These are phyloP conservation scores for Rhynchospora tenuis DNA, from an alignment of 176 grass and related monocot genomes.

Conservation along the genomic window DNA sequence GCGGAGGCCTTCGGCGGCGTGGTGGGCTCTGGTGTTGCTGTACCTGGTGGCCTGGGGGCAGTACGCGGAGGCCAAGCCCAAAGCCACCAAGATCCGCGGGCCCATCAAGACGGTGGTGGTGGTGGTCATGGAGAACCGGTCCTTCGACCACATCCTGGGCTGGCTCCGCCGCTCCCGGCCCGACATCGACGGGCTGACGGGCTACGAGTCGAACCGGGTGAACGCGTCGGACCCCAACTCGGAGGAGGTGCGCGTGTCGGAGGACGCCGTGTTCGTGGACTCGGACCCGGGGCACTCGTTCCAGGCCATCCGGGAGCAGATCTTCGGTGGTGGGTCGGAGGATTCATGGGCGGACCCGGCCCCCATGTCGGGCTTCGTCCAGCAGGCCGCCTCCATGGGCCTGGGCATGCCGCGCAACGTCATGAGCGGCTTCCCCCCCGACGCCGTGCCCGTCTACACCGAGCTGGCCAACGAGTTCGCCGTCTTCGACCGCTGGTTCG, in stretches of 20 bases:
- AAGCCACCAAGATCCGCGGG: slow-evolving; percentile 66
- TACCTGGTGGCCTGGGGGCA: slow-evolving; percentile 46
- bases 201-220: slow-evolving; percentile 74
- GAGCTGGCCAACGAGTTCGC: slow-evolving; percentile 61
- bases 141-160: slow-evolving; percentile 91
- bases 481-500: slow-evolving; percentile 82
- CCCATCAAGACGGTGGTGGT: slow-evolving; percentile 93
- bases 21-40: slow-evolving; percentile 2
- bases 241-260: slow-evolving; percentile 66
- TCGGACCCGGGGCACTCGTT: slow-evolving; percentile 90
- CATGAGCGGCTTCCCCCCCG: slow-evolving; percentile 70
- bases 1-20: neutral
- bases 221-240: slow-evolving; percentile 73
- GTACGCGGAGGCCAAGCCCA: slow-evolving; percentile 33
- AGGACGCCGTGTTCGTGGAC: slow-evolving; percentile 77
- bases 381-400: slow-evolving; percentile 74
- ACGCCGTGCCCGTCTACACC: slow-evolving; percentile 61
- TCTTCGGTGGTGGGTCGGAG: slow-evolving; percentile 59
- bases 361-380: slow-evolving; percentile 82
- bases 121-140: slow-evolving; percentile 96
- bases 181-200: slow-evolving; percentile 87
- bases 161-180: slow-evolving; percentile 54
- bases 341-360: slow-evolving; percentile 59
- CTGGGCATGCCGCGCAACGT: slow-evolving; percentile 80
- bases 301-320: slow-evolving; percentile 98